A percentile compares a stretch with the other conserved stretches of the same genome.
These are phyloP conservation scores for Lodderomyces pseudojiufengensis DNA, from an alignment of 1,139 yeast genomes.

Conservation along the genomic window DNA sequence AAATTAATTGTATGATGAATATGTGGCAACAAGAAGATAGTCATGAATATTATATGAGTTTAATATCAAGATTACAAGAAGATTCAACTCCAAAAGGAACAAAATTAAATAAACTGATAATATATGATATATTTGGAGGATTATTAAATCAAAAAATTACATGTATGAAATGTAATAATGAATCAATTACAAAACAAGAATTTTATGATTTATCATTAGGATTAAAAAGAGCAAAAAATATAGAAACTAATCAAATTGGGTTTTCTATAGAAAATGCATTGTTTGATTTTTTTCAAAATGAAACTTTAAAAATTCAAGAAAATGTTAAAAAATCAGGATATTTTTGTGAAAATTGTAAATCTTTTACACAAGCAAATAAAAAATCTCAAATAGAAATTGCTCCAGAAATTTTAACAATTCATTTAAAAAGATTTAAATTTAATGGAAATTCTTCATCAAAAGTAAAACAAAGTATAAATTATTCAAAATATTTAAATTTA, in stretches of 20 bases:
- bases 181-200: conserved; percentile 89
- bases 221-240: conserved; percentile 41
- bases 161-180: conserved; percentile 73
- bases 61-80: conserved; percentile 83
- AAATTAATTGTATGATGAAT: conserved; percentile 93
- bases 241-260: conserved; percentile 11
- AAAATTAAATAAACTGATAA: conserved; percentile 74
- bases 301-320: conserved; percentile 63
- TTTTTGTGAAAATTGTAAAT: conserved; percentile 82
- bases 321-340: conserved; percentile 64
- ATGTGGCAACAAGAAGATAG: conserved; percentile 98
- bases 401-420: conserved; percentile 85
- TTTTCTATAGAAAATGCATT: conserved; percentile 73
- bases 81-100: conserved; percentile 87
- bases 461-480: conserved; percentile 80
- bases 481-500: conserved; percentile 74
- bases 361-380: conserved; percentile 74
- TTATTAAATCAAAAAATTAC: conserved; percentile 77
- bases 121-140: conserved; percentile 95
- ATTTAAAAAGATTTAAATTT: conserved; percentile 85
- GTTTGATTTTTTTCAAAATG: conserved; percentile 77
- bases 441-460: conserved; percentile 75
- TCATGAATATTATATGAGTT: conserved; percentile 93
- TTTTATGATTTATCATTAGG: conserved; percentile 87
- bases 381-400: conserved; percentile 70